Percentiles rank a stretch among this genome's conserved stretches.
Conservation (phyloP, 192 early-diverging fungal genomes). For the Backusella tuberculispora region DNA sequence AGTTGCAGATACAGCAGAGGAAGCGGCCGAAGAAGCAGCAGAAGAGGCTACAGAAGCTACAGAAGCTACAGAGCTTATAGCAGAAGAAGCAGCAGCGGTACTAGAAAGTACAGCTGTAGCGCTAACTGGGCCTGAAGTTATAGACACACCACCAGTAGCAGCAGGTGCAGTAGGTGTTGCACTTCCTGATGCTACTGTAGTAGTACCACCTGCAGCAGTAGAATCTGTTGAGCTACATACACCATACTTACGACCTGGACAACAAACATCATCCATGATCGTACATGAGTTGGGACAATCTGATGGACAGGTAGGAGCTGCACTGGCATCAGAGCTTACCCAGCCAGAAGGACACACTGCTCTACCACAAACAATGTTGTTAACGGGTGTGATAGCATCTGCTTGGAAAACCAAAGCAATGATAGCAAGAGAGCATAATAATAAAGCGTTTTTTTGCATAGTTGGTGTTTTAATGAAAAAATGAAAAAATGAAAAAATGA, state of each 20-base stretch:
- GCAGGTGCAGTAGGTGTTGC: background rate
- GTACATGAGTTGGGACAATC: background rate
- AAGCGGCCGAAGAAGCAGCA: background rate
- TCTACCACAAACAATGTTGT: conserved; percentile 12
- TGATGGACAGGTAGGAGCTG: background rate
- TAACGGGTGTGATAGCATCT: background rate
- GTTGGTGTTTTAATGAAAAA: background rate
- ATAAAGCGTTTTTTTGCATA: background rate
- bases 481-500: background rate
- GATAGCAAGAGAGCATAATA: background rate
- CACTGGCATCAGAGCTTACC: background rate
- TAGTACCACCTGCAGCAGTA: background rate
- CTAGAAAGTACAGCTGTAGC: background rate
- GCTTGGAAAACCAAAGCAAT: background rate
- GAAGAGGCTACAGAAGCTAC: background rate
- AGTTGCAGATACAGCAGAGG: background rate
- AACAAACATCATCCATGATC: background rate
- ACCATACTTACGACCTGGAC: background rate
- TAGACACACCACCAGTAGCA: background rate
- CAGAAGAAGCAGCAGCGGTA: background rate
- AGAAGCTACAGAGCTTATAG: background rate
- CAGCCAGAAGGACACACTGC: background rate
- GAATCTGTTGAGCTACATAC: background rate
- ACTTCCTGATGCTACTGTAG: background rate
- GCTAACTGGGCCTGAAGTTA: background rate